Conservation (phyloP, 331 rosid species). For the Quercus tomentella region DNA sequence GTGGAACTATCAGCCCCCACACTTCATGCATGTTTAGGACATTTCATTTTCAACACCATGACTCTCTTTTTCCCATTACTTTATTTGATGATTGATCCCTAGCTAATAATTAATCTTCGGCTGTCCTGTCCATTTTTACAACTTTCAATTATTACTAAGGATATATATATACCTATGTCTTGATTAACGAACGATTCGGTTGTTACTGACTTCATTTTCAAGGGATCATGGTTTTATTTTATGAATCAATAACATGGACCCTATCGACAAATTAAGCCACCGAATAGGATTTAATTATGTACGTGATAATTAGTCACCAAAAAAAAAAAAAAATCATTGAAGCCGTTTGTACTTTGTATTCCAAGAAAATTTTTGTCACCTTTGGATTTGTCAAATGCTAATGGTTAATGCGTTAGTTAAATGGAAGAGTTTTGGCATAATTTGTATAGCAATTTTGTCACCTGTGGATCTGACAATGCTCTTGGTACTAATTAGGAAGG, state of each 20-base stretch:
- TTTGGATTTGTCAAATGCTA: too few relatives aligned
- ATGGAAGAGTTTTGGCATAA: too few relatives aligned
- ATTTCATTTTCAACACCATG: conserved; percentile 5
- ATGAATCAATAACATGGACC: not conserved
- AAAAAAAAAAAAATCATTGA: not conserved
- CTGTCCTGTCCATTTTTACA: too few relatives aligned
- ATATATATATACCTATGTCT: too few relatives aligned
- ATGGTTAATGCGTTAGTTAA: too few relatives aligned
- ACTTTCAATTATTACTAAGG: too few relatives aligned
- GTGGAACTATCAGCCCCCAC: conserved; percentile 12
- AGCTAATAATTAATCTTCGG: not conserved
- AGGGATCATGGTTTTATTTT: not conserved
- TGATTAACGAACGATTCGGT: not conserved
- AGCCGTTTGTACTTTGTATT: not conserved
- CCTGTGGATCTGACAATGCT: conserved; percentile 1
- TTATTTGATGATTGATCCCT: not conserved
- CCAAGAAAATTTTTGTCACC: not conserved
- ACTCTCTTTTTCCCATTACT: not conserved
- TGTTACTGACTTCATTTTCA: not conserved
- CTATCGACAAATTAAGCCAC: not conserved
- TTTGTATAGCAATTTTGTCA: not conserved
- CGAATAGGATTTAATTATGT: not conserved
- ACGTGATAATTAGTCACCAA: not conserved
- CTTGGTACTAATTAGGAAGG: not conserved
- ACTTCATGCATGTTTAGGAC: not conserved